Percentiles rank a stretch among this genome's conserved stretches.
These are phyloP conservation scores for Magnusiomyces fungicola DNA, from an alignment of 1,139 yeast genomes.

Conservation along the genomic window DNA sequence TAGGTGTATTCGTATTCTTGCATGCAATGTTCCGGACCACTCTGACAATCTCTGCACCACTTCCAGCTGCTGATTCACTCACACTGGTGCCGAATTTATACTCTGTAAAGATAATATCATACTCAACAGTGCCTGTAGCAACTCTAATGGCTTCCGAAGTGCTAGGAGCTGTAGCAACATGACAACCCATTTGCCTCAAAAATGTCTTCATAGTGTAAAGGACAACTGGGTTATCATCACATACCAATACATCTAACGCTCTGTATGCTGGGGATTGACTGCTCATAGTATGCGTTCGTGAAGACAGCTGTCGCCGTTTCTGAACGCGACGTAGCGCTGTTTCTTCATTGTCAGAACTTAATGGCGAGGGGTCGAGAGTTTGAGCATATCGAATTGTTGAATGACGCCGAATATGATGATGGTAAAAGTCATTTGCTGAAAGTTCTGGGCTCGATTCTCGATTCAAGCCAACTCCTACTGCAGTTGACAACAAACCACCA, in stretches of 20 bases:
- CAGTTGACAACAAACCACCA: conserved; percentile 19
- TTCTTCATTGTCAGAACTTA: conserved; percentile 67
- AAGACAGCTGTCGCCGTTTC: conserved; percentile 49
- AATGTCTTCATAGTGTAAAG: conserved; percentile 60
- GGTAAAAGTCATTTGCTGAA: conserved; percentile 11
- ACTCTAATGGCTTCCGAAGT: conserved; percentile 80
- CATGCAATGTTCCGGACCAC: conserved; percentile 71
- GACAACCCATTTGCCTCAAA: conserved; percentile 67
- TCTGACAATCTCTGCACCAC: conserved; percentile 69
- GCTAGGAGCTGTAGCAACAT: conserved; percentile 67
- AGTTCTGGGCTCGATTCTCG: conserved; percentile 28
- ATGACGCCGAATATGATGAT: conserved; percentile 21
- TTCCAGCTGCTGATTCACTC: conserved; percentile 15
- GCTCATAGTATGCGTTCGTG: conserved; percentile 12
- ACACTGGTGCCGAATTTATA: conserved; percentile 58
- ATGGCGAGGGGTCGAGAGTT: conserved; percentile 49
- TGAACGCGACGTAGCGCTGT: conserved; percentile 49
- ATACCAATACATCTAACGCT: conserved; percentile 59
- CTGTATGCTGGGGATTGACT: conserved; percentile 25
- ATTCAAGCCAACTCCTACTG: no score
- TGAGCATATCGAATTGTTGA: conserved; percentile 29
- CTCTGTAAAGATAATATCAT: conserved; percentile 78
- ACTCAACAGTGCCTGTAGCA: conserved; percentile 76
- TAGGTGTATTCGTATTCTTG: conserved; percentile 66
- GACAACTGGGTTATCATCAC: conserved; percentile 83